Conservation (phyloP, 371 early-diverging fungal genomes). For the Apophysomyces ossiformis region DNA sequence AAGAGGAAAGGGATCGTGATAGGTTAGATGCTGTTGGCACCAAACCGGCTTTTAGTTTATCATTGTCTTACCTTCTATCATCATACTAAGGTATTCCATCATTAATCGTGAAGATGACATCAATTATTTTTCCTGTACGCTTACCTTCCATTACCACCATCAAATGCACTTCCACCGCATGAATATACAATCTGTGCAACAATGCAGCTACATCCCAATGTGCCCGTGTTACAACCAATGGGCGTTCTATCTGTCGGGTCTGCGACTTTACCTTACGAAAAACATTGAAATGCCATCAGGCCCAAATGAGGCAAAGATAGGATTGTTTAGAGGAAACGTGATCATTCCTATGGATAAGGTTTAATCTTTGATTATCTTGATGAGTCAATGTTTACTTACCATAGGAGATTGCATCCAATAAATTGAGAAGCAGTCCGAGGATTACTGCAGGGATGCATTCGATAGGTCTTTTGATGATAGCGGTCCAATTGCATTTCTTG, state of each 20-base stretch:
- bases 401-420: conserved; percentile 92
- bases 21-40: too few relatives aligned
- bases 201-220: conserved; percentile 61
- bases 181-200: conserved; percentile 87
- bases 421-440: conserved; percentile 86
- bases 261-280: conserved; percentile 69
- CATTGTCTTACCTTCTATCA: conserved; percentile 80
- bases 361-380: background rate
- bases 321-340: conserved; percentile 84
- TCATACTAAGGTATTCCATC: conserved; percentile 64
- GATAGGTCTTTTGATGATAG: conserved; percentile 39
- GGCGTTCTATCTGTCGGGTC: background rate
- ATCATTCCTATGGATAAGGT: conserved; percentile 70
- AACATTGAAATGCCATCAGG: conserved; percentile 95
- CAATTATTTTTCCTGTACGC: background rate
- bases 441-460: conserved; percentile 87
- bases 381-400: conserved; percentile 43
- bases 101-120: conserved; percentile 10
- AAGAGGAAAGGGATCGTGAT: background rate
- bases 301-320: conserved; percentile 80
- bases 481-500: background rate
- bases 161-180: conserved; percentile 84
- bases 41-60: too few relatives aligned
- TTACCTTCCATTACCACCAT: conserved; percentile 87
- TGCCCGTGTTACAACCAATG: background rate